Conservation (phyloP, 352 stramenopile species). For the Thraustochytrium sp. region DNA sequence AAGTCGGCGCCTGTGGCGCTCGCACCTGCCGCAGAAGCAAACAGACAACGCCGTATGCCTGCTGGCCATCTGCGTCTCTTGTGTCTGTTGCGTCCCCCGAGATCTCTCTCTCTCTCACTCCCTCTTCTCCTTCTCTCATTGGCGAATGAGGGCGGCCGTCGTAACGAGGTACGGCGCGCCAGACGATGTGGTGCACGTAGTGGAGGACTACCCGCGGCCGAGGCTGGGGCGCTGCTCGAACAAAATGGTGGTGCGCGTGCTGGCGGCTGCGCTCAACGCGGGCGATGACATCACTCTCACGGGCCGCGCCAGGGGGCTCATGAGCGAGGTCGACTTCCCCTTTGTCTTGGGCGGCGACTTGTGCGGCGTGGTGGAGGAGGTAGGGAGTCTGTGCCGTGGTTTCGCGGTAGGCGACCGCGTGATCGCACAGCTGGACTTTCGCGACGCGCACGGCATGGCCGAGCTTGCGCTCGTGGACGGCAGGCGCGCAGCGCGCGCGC, state of each 20-base stretch:
- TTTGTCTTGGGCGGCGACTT: constrained; percentile 56
- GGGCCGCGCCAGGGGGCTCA: not conserved
- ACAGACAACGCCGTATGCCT: too few species aligned
- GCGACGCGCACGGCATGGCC: constrained; percentile 47
- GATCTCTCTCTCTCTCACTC: too few species aligned
- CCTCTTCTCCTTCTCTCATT: too few species aligned
- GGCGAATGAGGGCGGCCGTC: not conserved
- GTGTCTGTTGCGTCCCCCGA: too few species aligned
- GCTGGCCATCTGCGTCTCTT: too few species aligned
- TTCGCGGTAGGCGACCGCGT: constrained; percentile 52
- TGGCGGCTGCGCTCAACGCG: not conserved
- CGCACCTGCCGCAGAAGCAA: too few species aligned
- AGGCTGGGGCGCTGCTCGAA: not conserved
- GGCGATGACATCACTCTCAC: not conserved
- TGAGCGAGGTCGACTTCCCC: not conserved
- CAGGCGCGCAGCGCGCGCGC: constrained; percentile 40
- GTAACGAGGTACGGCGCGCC: not conserved
- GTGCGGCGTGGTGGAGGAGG: constrained; percentile 53
- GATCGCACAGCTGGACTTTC: constrained; percentile 5
- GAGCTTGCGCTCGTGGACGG: constrained; percentile 52
- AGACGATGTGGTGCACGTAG: not conserved
- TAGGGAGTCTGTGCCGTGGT: not conserved
- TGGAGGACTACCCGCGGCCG: not conserved
- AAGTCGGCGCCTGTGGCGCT: too few species aligned
- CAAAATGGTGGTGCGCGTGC: constrained; percentile 10